A percentile compares a stretch with the other conserved stretches of the same genome.
Evolutionary conservation across 495 filamentous ascomycete genomes (phyloP).

Genomic region (Poronia punctata): DNA sequence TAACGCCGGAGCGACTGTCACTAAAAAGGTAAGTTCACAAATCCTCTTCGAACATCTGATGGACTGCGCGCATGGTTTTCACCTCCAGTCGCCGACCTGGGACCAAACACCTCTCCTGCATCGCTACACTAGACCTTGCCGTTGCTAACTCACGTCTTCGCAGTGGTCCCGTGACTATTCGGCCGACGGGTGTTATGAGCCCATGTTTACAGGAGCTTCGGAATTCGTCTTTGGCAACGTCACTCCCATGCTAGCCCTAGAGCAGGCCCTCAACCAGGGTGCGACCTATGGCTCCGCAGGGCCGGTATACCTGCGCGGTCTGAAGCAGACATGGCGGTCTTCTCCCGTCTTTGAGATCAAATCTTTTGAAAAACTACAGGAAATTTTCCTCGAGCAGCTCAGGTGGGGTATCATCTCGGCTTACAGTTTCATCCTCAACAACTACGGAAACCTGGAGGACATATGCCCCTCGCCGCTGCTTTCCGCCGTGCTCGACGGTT

Average conservation of each 20-base stretch:
- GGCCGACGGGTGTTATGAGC: constrained; percentile 10
- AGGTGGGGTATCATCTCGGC: background rate
- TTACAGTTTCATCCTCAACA: background rate
- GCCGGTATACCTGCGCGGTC: constrained; percentile 7
- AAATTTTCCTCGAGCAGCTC: constrained; percentile 8
- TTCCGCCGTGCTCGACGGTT: constrained; percentile 3
- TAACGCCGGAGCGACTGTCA: background rate
- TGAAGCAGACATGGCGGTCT: constrained; percentile 9
- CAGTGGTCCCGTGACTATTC: constrained; percentile 9
- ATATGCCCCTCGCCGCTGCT: constrained; percentile 11
- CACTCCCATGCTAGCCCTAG: constrained; percentile 6
- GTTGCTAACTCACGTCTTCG: too few species aligned
- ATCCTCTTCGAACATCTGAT: too few species aligned
- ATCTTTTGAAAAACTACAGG: constrained; percentile 1
- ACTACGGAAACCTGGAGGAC: constrained; percentile 4
- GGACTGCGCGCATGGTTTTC: too few species aligned
- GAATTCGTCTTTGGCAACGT: constrained; percentile 7
- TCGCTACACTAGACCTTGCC: too few species aligned
- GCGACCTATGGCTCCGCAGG: constrained; percentile 9
- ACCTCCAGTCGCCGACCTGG: too few species aligned
- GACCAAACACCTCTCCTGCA: too few species aligned
- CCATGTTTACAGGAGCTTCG: constrained; percentile 7
- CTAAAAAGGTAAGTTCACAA: too few species aligned
- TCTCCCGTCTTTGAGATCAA: constrained; percentile 1
- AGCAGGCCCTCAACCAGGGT: constrained; percentile 8